A percentile compares a stretch with the other conserved stretches of the same genome.
Evolutionary conservation across 2,329 filamentous ascomycete species (phyloP).

Genomic region (Penicillium sp.): DNA sequence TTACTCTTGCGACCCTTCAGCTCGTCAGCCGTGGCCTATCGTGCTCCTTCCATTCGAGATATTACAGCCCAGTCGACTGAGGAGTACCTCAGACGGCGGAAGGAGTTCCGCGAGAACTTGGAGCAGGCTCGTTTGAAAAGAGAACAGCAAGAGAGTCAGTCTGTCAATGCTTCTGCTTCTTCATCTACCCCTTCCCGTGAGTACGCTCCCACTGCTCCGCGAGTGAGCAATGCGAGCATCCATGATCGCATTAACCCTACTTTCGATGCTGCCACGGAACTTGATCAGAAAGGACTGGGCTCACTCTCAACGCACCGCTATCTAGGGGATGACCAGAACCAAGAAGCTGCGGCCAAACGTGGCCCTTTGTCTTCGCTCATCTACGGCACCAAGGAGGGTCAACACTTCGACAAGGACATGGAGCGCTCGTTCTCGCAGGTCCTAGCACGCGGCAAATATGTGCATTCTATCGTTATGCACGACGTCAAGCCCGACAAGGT

Average conservation of each 20-base stretch:
- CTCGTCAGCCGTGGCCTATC: slow-evolving; percentile 50
- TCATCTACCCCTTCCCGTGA: slow-evolving; percentile 41
- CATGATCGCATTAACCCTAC: slow-evolving; percentile 27
- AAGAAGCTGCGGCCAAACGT: slow-evolving; percentile 63
- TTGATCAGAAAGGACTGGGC: slow-evolving; percentile 52
- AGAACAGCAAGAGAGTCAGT: slow-evolving; percentile 81
- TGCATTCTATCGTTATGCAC: slow-evolving; percentile 96
- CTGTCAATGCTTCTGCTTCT: slow-evolving; percentile 48
- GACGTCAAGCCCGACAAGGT: slow-evolving; percentile 93
- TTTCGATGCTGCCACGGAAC: slow-evolving; percentile 41
- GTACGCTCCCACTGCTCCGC: slow-evolving; percentile 45
- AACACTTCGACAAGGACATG: slow-evolving; percentile 91
- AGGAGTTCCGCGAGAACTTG: slow-evolving; percentile 79
- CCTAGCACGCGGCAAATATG: slow-evolving; percentile 92
- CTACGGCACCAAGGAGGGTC: slow-evolving; percentile 93
- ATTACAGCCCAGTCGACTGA: slow-evolving; percentile 70
- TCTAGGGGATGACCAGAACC: slow-evolving; percentile 57
- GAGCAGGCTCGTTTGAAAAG: slow-evolving; percentile 71
- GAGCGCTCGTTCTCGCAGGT: slow-evolving; percentile 95
- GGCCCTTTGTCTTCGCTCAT: slow-evolving; percentile 81
- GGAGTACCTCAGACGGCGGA: slow-evolving; percentile 78
- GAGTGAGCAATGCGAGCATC: slow-evolving; percentile 47
- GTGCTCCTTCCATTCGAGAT: slow-evolving; percentile 78
- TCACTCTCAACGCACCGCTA: slow-evolving; percentile 56
- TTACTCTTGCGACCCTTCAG: slow-evolving; percentile 58